A percentile compares a stretch with the other conserved stretches of the same genome.
phyloP scores from a whole-genome alignment of 306 rosid genomes.

The Rosa rugosa region DNA sequence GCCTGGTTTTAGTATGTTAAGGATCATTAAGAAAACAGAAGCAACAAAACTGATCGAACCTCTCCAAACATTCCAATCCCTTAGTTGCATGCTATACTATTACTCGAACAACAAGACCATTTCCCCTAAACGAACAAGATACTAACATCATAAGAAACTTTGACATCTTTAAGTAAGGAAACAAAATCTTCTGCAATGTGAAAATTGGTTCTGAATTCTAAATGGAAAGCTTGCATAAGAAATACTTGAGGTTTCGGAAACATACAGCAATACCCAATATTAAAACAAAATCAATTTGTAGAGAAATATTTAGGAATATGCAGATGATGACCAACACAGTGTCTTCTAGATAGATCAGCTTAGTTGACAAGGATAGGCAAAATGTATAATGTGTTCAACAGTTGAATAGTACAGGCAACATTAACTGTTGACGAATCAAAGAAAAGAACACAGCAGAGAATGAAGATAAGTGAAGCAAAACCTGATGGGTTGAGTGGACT shows the following conservation, averaged over 20 bases:
- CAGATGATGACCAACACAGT: not conserved
- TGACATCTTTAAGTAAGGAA: not conserved
- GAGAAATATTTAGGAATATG: not conserved
- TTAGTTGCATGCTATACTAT: not conserved
- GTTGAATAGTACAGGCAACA: not conserved
- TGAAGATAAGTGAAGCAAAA: conserved; percentile 10
- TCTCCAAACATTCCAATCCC: not conserved
- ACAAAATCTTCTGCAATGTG: not conserved
- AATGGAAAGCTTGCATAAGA: not conserved
- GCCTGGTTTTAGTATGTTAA: not conserved
- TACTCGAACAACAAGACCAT: not conserved
- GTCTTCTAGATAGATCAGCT: not conserved
- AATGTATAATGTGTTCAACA: not conserved
- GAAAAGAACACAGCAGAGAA: not conserved
- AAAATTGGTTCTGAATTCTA: not conserved
- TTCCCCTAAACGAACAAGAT: not conserved
- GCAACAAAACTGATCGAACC: not conserved
- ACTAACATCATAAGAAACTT: no score
- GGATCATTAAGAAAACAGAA: not conserved
- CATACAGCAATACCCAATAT: not conserved
- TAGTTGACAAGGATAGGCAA: not conserved
- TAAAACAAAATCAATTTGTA: not conserved
- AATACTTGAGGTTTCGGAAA: no score
- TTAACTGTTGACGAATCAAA: not conserved
- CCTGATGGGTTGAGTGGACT: not conserved